Base-by-base conservation (phyloP, 495 filamentous ascomycete species). In the Lasiosphaeria hispida region DNA sequence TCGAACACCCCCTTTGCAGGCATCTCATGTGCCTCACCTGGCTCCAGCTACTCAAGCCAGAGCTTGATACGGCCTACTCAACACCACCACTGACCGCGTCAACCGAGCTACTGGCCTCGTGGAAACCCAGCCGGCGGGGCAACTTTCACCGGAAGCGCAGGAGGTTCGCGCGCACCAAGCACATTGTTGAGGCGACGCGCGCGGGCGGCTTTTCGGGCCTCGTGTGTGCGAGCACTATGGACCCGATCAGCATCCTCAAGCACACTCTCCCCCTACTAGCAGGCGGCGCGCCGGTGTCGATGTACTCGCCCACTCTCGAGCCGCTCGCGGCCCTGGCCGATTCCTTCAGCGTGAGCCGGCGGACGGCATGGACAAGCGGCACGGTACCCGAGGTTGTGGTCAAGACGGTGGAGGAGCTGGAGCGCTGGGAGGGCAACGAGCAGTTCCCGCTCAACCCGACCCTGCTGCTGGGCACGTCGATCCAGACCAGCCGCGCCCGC, bases 381-480 rank as follows among this genome's bases (percentile, higher is more conserved):
- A 66, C 53, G 10, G 70, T 69, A 17, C 61, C 72, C 9, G 76
- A 75, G 62, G 62, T 67, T 0, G 63, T 48, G n/a, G 71, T 63
- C 42, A 62, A 66, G 65, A 75, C 61, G 13, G 49, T 47, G 53
- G 72, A 72, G 44, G 76, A 75, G 48, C 64, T 72, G 56, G 74
- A 76, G 64, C 61, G 71, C 7, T 83, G 82, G 70, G 65, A 72
- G 8, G 80, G 87, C 4, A 80, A 80, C 48, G 80, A 86, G 1
- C 86, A 91, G 53, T 96, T 96, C 71, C 83, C 87, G 0, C 67
- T 96, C 7, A 89, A 97, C 62, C 94, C 94, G 6, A 87, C 89
- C 9, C 71, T 94, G 19, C 60, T 98, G 13, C 79, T 97, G 10
- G 88, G 86, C 1, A 85, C 91, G 9, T 85, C 82, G 37, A 76